Percentiles rank a stretch among this genome's conserved stretches.
Conservation (phyloP, 805 yeast species). For the Candida morakotiae region DNA sequence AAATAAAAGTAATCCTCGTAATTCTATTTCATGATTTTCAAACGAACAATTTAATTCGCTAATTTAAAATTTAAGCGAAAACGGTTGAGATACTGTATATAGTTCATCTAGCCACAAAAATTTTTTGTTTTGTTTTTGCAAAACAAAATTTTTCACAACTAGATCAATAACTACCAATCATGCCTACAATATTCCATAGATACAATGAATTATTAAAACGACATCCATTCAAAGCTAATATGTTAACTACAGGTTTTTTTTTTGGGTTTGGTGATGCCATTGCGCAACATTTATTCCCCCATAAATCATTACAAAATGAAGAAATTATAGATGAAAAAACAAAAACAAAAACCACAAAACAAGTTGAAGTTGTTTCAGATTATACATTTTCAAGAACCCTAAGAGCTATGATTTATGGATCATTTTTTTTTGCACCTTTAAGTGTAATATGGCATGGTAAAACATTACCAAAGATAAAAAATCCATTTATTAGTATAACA, state of each 20-base stretch:
- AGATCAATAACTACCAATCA: not conserved
- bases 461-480: conserved; percentile 31
- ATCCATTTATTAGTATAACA: conserved; percentile 24
- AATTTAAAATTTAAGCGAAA: not conserved
- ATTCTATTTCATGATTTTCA: too few relatives aligned
- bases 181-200: conserved; percentile 15
- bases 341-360: conserved; percentile 8
- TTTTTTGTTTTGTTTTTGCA: too few relatives aligned
- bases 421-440: conserved; percentile 35
- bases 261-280: conserved; percentile 41
- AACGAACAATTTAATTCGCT: not conserved
- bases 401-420: conserved; percentile 36
- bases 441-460: conserved; percentile 37
- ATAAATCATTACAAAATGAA: conserved; percentile 15
- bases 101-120: too few relatives aligned
- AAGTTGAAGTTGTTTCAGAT: conserved; percentile 13
- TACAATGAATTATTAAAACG: conserved; percentile 29
- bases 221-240: conserved; percentile 52
- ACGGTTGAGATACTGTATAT: not conserved
- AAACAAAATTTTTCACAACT: conserved; percentile 1
- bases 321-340: not conserved
- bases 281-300: conserved; percentile 39
- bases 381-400: conserved; percentile 27
- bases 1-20: too few relatives aligned
- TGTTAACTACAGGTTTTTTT: conserved; percentile 47